Base-by-base conservation (phyloP, 2,329 filamentous ascomycete species). In the Xylariaceae sp. region DNA sequence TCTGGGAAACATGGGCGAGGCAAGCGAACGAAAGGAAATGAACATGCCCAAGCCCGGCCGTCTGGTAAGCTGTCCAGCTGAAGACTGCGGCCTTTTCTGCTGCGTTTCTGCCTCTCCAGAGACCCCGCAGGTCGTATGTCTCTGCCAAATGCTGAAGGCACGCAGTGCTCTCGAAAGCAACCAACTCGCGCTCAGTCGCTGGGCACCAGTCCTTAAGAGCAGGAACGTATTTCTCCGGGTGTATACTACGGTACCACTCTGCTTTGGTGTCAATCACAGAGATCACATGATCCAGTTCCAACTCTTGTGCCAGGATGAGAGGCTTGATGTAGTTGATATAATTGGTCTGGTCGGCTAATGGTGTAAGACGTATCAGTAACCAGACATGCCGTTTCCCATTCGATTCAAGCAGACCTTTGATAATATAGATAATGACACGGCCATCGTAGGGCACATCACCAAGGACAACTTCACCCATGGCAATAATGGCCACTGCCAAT, bases 321-420 rank as follows among this genome's bases (percentile, higher is more conserved):
- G 59, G 57, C 35, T 66, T 66, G 36, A 66, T 62, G 46, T 60
- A 64, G 40, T 65, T 65, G 42, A 63, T 63, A 47, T 59, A 62
- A 19, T 36, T 54, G 2, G 61, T 63, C 46, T 60, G 34, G 33
- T 60, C 56, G 18, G 59, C 59, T 61, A 17, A 12, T 23, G 21
- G n/a, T n/a, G n/a, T n/a, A n/a, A n/a, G n/a, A n/a, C n/a, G n/a
- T n/a, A n/a, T n/a, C n/a, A n/a, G n/a, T n/a, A n/a, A n/a, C n/a
- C n/a, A n/a, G n/a, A n/a, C n/a, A n/a, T n/a, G n/a, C n/a, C n/a
- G n/a, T n/a, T n/a, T n/a, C n/a, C n/a, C n/a, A 9, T 9, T 24
- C 27, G 17, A 26, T n/a, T 24, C n/a, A 24, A 15, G 17, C 41
- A 30, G 30, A 50, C 55, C 53, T 47, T 59, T 58, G 46, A 56